A percentile compares a stretch with the other conserved stretches of the same genome.
phyloP scores from a whole-genome alignment of 306 rosid species.

The Crotalaria pallida region DNA sequence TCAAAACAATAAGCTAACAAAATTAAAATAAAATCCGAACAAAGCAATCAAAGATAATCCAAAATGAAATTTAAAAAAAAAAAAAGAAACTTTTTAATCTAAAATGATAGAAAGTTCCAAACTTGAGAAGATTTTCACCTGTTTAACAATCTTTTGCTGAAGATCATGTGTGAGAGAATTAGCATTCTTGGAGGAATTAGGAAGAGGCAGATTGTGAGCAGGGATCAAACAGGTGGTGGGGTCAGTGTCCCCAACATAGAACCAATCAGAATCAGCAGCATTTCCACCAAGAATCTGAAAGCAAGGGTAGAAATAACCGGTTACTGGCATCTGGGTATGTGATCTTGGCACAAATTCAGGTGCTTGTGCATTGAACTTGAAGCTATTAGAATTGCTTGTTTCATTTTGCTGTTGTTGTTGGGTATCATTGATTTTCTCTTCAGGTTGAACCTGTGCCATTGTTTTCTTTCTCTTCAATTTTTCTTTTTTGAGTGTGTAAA shows the following conservation, averaged over 20 bases:
- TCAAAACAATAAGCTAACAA: background rate
- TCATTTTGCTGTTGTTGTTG: conserved; percentile 35
- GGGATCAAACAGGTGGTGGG: conserved; percentile 54
- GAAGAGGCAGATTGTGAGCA: conserved; percentile 18
- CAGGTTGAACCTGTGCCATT: conserved; percentile 55
- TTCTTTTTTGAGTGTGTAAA: background rate
- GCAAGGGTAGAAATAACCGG: conserved; percentile 75
- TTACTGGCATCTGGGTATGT: conserved; percentile 57
- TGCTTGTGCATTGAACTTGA: conserved; percentile 89
- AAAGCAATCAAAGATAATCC: background rate
- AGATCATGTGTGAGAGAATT: conserved; percentile 56
- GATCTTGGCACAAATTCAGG: conserved; percentile 94
- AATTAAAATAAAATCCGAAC: background rate
- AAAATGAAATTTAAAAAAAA: background rate
- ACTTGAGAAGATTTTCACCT: conserved; percentile 32
- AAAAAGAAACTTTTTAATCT: background rate
- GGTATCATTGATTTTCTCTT: conserved; percentile 29
- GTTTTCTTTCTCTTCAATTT: background rate
- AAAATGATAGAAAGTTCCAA: background rate
- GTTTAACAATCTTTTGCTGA: conserved; percentile 75
- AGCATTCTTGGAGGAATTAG: conserved; percentile 47
- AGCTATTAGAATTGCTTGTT: conserved; percentile 22
- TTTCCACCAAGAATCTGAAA: conserved; percentile 73
- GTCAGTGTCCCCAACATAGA: conserved; percentile 72
- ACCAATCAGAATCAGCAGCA: conserved; percentile 61